These are phyloP conservation scores for Backusella morwellensis DNA, from an alignment of 192 early-diverging fungal species.

Conservation along the genomic window DNA sequence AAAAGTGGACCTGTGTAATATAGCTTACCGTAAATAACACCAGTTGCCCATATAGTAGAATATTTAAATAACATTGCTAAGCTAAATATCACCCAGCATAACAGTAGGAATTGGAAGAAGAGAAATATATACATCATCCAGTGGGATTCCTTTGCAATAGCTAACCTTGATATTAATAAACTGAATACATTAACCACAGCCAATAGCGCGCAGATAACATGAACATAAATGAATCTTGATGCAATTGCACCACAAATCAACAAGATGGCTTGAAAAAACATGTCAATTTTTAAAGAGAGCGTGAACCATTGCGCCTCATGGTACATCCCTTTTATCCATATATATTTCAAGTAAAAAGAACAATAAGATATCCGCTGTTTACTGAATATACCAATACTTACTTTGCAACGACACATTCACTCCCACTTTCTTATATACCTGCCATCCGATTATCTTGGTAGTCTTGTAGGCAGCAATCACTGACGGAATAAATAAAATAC, in stretches of 20 bases:
- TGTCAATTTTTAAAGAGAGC: conserved; percentile 15
- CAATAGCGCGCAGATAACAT: background rate
- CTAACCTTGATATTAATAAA: background rate
- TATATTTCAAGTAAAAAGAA: background rate
- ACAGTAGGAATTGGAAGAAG: background rate
- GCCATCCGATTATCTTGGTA: background rate
- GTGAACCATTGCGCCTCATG: conserved; percentile 10
- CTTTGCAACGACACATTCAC: background rate
- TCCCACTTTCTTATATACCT: conserved; percentile 7
- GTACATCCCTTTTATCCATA: conserved; percentile 3
- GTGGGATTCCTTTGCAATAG: background rate
- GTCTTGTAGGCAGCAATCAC: conserved; percentile 1
- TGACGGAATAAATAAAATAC: background rate
- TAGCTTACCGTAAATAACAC: conserved; percentile 4
- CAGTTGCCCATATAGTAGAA: background rate
- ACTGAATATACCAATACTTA: background rate
- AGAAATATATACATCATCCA: background rate
- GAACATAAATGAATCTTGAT: background rate
- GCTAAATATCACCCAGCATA: background rate
- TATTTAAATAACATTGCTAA: background rate
- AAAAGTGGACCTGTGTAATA: background rate
- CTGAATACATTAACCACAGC: background rate
- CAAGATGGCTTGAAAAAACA: conserved; percentile 17
- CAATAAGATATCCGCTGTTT: background rate
- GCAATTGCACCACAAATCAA: background rate